phyloP scores from a whole-genome alignment of 2,329 filamentous ascomycete species.

The Alternaria longipes region DNA sequence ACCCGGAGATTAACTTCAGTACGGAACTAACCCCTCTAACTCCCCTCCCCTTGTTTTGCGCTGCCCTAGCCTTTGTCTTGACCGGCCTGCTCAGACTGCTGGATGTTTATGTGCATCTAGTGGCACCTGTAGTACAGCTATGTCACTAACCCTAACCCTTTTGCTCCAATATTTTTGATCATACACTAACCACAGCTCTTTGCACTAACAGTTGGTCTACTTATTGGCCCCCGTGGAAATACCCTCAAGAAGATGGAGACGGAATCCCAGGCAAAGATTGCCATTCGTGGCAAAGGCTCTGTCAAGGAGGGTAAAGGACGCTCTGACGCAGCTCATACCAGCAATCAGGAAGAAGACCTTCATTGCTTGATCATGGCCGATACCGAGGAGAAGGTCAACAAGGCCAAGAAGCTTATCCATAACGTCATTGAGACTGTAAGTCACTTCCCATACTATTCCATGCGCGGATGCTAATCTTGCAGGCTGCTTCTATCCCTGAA shows the following conservation, averaged over 20 bases:
- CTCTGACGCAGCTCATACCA: constrained; percentile 97
- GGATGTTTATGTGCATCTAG: constrained; percentile 40
- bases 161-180: constrained; percentile 53
- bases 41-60: constrained; percentile 57
- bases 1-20: constrained; percentile 99
- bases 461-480: constrained; percentile 40
- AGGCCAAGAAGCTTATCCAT: constrained; percentile 97
- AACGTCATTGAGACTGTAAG: constrained; percentile 98
- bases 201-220: constrained; percentile 94
- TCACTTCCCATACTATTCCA: constrained; percentile 33
- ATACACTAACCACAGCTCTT: constrained; percentile 89
- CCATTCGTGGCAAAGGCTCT: constrained; percentile 98
- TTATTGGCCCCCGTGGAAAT: constrained; percentile 99
- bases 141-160: constrained; percentile 53
- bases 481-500: constrained; percentile 98
- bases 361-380: constrained; percentile 99
- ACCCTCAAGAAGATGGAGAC: constrained; percentile 99
- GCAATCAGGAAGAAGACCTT: constrained; percentile 99
- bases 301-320: constrained; percentile 99
- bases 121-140: constrained; percentile 50
- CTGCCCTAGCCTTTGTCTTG: constrained; percentile 54
- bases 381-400: constrained; percentile 99
- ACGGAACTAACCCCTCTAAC: constrained; percentile 98
- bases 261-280: constrained; percentile 97
- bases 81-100: constrained; percentile 54